Base-by-base conservation (phyloP, 805 yeast genomes). In the Candida gorgasii region DNA sequence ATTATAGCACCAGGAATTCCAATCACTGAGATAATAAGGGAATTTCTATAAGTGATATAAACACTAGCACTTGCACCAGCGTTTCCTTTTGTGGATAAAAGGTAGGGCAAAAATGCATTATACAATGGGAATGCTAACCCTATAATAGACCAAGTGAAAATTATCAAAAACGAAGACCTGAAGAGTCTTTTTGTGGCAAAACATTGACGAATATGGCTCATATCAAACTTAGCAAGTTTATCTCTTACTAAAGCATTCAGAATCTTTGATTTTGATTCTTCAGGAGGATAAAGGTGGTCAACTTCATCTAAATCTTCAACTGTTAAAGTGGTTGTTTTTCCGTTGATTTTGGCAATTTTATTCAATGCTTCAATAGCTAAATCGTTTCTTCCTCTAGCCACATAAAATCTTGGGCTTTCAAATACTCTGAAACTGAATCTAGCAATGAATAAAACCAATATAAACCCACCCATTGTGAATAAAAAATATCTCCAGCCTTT, bases 401-500 rank as follows among this genome's bases (percentile, higher is more conserved):
- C 59, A 47, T 75, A 68, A 53, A 72, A 80, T 46, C 73, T 74
- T 24, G 86, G 84, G 28, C 82, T 74, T 53, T 80, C 85, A 41
- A 67, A 71, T 39, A 80, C 68, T 11, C 62, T 51, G 45, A 68
- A 66, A 2, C 54, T 42, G 46, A 76, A 69, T 36, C 74, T 51
- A 6, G 61, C 53, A 16, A 55, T 36, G 42, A 66, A 67, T 61
- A 67, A 59, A 16, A 65, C 31, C 37, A 67, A 52, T 2, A 82
- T 80, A 22, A 80, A 48, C n/a, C 86, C 78, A 7, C 76, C 64
- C 47, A 78, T 48, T 2, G 82, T 79, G 49, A 68, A 71, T 42
- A 74, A 61, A 42, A 71, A 66, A 58, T 80, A 81, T 52, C 86
- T 63, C 86, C 86, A 80, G 32, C 86, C 86, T 62, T 75, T 71